Evolutionary conservation across 2,329 filamentous ascomycete species (phyloP).

Genomic region (Alternaria consortialis): DNA sequence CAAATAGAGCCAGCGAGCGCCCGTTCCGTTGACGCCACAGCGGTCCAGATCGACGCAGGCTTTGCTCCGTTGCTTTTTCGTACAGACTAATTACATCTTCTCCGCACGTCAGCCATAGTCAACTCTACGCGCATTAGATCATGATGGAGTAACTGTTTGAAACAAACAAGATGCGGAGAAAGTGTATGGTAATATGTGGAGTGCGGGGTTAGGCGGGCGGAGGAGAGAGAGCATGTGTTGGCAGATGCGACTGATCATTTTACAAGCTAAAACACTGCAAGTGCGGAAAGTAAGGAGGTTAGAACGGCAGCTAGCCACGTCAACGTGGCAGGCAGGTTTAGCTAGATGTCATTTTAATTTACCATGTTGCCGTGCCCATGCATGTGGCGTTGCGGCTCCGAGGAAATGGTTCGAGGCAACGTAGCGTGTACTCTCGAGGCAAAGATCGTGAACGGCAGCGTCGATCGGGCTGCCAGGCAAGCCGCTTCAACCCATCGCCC

Average conservation of each 20-base stretch:
- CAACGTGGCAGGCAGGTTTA: slow-evolving; percentile 16
- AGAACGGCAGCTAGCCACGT: slow-evolving; percentile 31
- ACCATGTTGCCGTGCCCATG: slow-evolving; percentile 2
- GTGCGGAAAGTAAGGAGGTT: slow-evolving; percentile 3
- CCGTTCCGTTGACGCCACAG: background rate
- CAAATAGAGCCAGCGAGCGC: background rate
- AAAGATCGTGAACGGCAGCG: slow-evolving; percentile 13
- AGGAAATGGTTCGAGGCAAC: slow-evolving; percentile 2
- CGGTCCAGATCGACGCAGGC: background rate
- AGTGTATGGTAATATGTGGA: background rate
- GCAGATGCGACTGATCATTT: background rate
- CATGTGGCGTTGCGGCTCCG: slow-evolving; percentile 1
- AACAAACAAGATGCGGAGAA: background rate
- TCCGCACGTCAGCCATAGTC: background rate
- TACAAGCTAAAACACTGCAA: slow-evolving; percentile 1
- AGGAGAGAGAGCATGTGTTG: background rate
- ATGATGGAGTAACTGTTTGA: background rate
- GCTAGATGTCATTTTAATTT: background rate
- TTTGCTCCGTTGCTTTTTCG: background rate
- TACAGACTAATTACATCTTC: background rate
- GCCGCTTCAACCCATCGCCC: slow-evolving; percentile 4
- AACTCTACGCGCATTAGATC: background rate
- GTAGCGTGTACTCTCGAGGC: slow-evolving; percentile 1
- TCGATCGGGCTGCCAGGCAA: slow-evolving; percentile 3
- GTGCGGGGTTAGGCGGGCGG: background rate